Percentiles rank a stretch among this genome's conserved stretches.
phyloP scores from a whole-genome alignment of 805 yeast species.

The Myxozyma sirexii region DNA sequence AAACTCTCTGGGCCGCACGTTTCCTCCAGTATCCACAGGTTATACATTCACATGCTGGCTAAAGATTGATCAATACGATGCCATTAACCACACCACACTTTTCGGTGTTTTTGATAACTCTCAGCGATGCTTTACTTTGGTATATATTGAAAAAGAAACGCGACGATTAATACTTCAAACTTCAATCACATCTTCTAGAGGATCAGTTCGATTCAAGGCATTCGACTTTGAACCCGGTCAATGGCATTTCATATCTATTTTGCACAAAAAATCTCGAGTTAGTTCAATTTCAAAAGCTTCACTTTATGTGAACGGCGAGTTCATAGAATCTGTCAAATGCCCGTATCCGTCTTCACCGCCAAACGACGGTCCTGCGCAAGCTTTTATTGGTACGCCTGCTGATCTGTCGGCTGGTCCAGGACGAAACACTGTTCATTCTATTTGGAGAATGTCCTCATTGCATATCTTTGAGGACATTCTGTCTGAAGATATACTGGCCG shows the following conservation, averaged over 20 bases:
- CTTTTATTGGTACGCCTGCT: constrained; percentile 34
- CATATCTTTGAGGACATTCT: constrained; percentile 33
- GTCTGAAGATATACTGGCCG: constrained; percentile 34
- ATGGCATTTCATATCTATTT: constrained; percentile 35
- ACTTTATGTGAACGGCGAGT: constrained; percentile 35
- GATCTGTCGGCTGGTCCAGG: constrained; percentile 26
- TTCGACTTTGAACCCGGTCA: constrained; percentile 28
- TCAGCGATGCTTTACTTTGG: constrained; percentile 31
- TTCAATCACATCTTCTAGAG: constrained; percentile 26
- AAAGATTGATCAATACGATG: constrained; percentile 31
- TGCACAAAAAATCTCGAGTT: constrained; percentile 34
- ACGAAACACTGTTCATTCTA: constrained; percentile 13
- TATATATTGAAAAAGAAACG: constrained; percentile 35
- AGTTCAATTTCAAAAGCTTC: constrained; percentile 35
- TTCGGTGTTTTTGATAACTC: constrained; percentile 34
- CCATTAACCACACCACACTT: constrained; percentile 27
- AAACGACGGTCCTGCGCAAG: constrained; percentile 28
- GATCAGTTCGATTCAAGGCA: constrained; percentile 32
- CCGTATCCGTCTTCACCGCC: constrained; percentile 36
- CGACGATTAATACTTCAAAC: constrained; percentile 31
- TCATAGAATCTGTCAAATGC: constrained; percentile 34
- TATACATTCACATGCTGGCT: constrained; percentile 36
- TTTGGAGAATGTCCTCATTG: constrained; percentile 33
- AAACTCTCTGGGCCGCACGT: constrained; percentile 24
- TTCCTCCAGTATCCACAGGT: constrained; percentile 29